Base-by-base conservation (phyloP, 129 eudicot genomes). In the Pittosporum tobira region DNA sequence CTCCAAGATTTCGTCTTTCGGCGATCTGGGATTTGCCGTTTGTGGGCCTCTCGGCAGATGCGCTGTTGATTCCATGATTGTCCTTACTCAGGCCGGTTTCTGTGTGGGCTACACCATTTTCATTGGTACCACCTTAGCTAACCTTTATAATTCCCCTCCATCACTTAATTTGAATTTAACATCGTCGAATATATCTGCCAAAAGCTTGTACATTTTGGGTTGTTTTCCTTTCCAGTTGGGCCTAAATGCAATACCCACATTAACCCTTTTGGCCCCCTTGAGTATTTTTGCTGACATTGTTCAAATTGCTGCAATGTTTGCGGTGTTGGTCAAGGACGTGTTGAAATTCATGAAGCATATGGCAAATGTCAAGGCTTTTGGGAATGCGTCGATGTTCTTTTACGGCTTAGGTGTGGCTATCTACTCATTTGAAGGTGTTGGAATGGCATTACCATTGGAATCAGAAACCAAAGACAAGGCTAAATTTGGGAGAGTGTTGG, bases 391-490 rank as follows among this genome's bases (percentile, higher is more conserved):
- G 0, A 73, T 58, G 76, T 68, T 79, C 45, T 79, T 75, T 40
- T 82, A 82, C 13, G 84, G 81, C 4, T 69, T 82, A 9, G 89
- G 89, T 2, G 89, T 82, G 14, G 75, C 82, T n/a, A 45, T 71
- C 12, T 82, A 70, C 59, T 76, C 89, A 1, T 82, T 82, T n/a
- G 89, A 82, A 72, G 89, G 85, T 14, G 52, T 82, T 57, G 89
- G 89, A 16, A 78, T 82, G 84, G 82, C 81, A 18, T 61, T 82
- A 34, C 89, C 89, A 0, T 26, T 82, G 44, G 89, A 82, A 69
- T 57, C 77, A 13, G 89, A 82, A 61, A 74, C 79, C 0, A 65
- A 60, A 29, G 79, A 82, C 57, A 82, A 78, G 64, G 53, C 58
- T 1, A 75, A 37, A 1, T 82, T 74, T 23, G 84, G 82, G 7